Conservation (phyloP, 176 grass and related monocot genomes). For the Tillandsia fasciculata region DNA sequence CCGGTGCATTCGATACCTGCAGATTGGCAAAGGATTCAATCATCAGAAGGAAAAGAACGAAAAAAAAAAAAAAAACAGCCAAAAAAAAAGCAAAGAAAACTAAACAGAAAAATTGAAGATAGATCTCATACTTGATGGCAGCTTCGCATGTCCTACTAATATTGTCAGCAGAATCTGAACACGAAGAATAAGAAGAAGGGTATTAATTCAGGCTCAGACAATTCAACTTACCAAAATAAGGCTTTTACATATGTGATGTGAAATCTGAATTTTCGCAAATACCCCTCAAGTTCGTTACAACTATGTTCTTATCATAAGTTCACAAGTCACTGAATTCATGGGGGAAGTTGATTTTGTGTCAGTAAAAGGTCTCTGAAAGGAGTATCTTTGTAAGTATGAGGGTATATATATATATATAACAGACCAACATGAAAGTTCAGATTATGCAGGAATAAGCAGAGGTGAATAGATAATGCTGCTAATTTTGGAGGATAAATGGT, state of each 20-base stretch:
- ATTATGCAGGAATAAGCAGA: too few species aligned
- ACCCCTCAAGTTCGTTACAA: too few species aligned
- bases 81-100: background rate
- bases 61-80: background rate
- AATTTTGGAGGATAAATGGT: background rate
- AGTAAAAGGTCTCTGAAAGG: too few species aligned
- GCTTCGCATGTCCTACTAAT: constrained; percentile 66
- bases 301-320: too few species aligned
- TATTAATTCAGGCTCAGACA: background rate
- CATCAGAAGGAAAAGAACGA: background rate
- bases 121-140: constrained; percentile 51
- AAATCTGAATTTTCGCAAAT: too few species aligned
- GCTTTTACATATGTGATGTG: background rate
- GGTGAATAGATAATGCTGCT: background rate
- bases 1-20: constrained; percentile 71
- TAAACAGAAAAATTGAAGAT: background rate
- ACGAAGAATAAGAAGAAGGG: background rate
- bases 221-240: background rate
- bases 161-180: constrained; percentile 56
- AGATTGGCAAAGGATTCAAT: background rate
- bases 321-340: too few species aligned
- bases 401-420: too few species aligned
- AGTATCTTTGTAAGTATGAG: too few species aligned
- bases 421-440: too few species aligned
- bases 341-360: too few species aligned